phyloP scores from a whole-genome alignment of 768 basidiomycete genomes.

The Boletus pseudopeckii region DNA sequence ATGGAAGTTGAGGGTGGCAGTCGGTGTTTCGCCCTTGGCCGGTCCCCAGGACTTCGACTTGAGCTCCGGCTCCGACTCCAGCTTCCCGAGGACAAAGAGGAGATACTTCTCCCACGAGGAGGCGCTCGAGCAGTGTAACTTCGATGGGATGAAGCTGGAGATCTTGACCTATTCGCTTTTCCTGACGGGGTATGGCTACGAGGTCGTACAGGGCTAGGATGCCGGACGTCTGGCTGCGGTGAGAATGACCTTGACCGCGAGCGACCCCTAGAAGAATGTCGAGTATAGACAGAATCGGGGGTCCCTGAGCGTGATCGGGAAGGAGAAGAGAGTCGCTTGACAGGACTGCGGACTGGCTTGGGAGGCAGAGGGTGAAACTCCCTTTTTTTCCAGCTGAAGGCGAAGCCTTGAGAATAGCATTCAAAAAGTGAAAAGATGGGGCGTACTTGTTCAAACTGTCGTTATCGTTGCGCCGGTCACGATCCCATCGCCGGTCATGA shows the following conservation, averaged over 20 bases:
- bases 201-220: constrained; percentile 44
- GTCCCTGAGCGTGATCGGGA: constrained; percentile 53
- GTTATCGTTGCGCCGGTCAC: constrained; percentile 53
- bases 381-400: constrained; percentile 62
- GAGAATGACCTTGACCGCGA: constrained; percentile 61
- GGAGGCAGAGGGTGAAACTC: constrained; percentile 44
- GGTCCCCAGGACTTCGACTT: constrained; percentile 52
- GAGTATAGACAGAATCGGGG: constrained; percentile 63
- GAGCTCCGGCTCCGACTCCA: constrained; percentile 50
- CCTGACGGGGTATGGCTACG: constrained; percentile 51
- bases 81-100: constrained; percentile 53
- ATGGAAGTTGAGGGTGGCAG: constrained; percentile 50
- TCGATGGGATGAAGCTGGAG: constrained; percentile 43
- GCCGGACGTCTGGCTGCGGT: constrained; percentile 54
- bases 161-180: constrained; percentile 35
- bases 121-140: constrained; percentile 34
- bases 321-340: constrained; percentile 42
- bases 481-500: constrained; percentile 31
- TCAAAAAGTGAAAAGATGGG: constrained; percentile 3
- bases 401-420: constrained; percentile 6
- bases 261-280: constrained; percentile 59
- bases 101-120: constrained; percentile 45
- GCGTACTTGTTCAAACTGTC: constrained; percentile 74
- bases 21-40: constrained; percentile 57
- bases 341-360: constrained; percentile 34